Evolutionary conservation across 1,284 basidiomycete genomes (phyloP).

Genomic region (Thelephora terrestris): DNA sequence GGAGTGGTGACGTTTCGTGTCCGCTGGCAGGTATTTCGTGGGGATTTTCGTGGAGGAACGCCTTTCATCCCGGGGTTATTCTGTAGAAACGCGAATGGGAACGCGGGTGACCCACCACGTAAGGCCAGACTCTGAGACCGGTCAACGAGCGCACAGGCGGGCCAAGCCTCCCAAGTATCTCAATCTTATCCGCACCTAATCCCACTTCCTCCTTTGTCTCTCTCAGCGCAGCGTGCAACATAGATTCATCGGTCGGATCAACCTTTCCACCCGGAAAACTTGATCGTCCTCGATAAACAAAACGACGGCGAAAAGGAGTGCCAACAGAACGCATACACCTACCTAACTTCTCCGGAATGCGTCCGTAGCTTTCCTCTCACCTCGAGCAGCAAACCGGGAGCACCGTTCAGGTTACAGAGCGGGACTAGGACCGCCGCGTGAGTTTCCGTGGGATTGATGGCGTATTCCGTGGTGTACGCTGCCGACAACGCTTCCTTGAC

Average conservation of each 20-base stretch:
- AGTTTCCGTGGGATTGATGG: constrained; percentile 14
- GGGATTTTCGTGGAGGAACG: not conserved
- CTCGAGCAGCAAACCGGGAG: constrained; percentile 60
- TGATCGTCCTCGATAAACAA: not conserved
- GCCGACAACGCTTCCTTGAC: constrained; percentile 31
- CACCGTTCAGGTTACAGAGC: constrained; percentile 57
- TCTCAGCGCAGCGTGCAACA: constrained; percentile 49
- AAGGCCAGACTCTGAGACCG: constrained; percentile 63
- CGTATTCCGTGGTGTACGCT: constrained; percentile 8
- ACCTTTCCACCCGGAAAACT: constrained; percentile 71
- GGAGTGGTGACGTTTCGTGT: constrained; percentile 33
- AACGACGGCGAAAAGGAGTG: not conserved
- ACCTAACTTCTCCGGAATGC: constrained; percentile 80
- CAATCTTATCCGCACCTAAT: constrained; percentile 42
- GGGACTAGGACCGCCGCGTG: constrained; percentile 67
- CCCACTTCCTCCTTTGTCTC: constrained; percentile 72
- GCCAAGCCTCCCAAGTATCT: constrained; percentile 55
- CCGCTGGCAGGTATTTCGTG: constrained; percentile 1
- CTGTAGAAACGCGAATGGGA: not conserved
- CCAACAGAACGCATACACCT: constrained; percentile 12
- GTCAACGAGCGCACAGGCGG: constrained; percentile 50
- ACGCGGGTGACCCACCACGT: constrained; percentile 44
- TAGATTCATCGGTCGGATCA: constrained; percentile 51
- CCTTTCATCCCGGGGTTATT: not conserved
- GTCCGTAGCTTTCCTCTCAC: constrained; percentile 59